Base-by-base conservation (phyloP, 1,284 basidiomycete species). In the Hymenochaete sp. region DNA sequence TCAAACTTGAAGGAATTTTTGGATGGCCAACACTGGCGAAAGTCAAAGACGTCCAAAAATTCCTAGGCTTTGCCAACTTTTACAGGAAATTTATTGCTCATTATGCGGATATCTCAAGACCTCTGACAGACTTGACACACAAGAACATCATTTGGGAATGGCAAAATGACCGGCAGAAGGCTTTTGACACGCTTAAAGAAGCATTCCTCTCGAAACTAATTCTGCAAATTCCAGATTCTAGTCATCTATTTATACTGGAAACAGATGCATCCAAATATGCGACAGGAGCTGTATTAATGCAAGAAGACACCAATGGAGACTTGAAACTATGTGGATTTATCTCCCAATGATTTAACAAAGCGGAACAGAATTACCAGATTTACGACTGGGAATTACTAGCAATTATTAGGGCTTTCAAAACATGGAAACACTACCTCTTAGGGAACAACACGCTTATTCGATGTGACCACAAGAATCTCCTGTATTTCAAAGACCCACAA, bases 341-440 rank as follows among this genome's bases (percentile, higher is more conserved):
- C 29, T 63, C 58, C 6, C 45, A 56, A 2, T 52, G 50, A 13
- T 41, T 64, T 6, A 39, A 14, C 11, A 21, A 52, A 50, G 54
- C 62, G 1, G 57, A 67, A 47, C 44, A 52, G 1, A 70, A 68
- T 49, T 69, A 66, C 49, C 48, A 54, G 11, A 59, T 63, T 28
- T 59, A 63, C 45, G 63, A 70, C 49, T 61, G 65, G 33, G 65
- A 70, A 44, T 37, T 70, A 41, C 14, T 65, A 2, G 62, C 65
- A 0, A 59, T 67, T n/a, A 26, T 42, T 7, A 26, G 19, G 3
- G 38, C 38, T 10, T 25, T 39, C 14, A 10, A 3, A 4, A 18
- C 14, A 7, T 39, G 38, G 38, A 42, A 19, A 29, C 40, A 42
- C 25, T 26, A 42, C 28, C 27, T 42, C 7, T 38, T 53, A 10